Evolutionary conservation across 192 early-diverging fungal genomes (phyloP), one percentile per base, ranked within the genome.

Genomic region (Coemansia sp.): DNA sequence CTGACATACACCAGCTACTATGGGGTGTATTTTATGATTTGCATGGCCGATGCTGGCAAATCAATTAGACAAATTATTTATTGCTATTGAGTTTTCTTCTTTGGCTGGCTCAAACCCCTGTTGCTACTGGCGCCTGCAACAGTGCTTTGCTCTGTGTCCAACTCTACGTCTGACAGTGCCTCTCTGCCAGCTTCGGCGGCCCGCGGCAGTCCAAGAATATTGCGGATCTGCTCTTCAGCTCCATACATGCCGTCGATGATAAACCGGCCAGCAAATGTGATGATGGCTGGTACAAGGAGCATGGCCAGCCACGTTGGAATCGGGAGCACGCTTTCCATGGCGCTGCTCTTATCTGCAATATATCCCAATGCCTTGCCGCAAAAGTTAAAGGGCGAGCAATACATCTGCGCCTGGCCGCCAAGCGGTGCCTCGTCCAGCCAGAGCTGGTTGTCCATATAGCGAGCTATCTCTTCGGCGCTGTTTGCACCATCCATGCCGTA

Each of bases 261-360:
- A 42, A 75, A 72, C 25, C 70, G 73, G 2, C 73, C 78, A 12
- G 45, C 50, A 41, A 69, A 69, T 16, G 78, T 66, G 5, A 76
- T 69, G 12, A 81, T 26, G 1, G 73, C 73, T 14, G 78, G 78
- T 3, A 81, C 47, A 31, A 81, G 33, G 16, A 81, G 64, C n/a
- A 75, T 10, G 7, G 78, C 78, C 11, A 81, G 78, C 78, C 78
- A 81, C 20, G 45, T 72, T 8, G 78, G 78, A 47, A 81, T 59
- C 10, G 78, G 78, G 20, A 81, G 48, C 7, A 37, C 39, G 36
- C 36, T 47, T 10, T 81, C 78, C 6, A 72, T n/a, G 0, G 47
- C 56, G 55, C 56, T 61, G 60, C 69, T 64, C n/a, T 61, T 60
- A 11, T 81, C 78, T 9, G 78, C 78, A 57, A 81, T 55, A 8